Base-by-base conservation (phyloP, 768 basidiomycete species). In the Thelephora ganbajun region DNA sequence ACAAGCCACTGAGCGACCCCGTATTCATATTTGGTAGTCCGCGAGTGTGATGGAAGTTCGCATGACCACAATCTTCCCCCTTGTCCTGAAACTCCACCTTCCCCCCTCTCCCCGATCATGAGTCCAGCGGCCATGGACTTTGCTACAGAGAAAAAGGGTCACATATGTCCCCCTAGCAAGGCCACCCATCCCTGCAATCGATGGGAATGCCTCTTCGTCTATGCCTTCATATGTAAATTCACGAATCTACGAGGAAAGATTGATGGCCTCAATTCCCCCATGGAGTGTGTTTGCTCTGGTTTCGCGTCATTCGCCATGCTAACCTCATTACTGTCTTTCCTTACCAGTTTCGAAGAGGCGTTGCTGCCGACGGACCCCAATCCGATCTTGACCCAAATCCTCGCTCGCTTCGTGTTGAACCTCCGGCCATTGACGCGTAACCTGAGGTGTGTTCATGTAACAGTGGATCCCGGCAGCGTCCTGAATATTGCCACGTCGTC, bases 361-460 rank as follows among this genome's bases (percentile, higher is more conserved):
- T 67, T 91, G 56, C 65, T 88, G 63, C 72, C 75, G 54, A 72
- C 69, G 56, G 84, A 78, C 64, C 77, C 80, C 48, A 79, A 86
- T 62, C 70, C 75, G 50, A 72, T 89, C 56, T 69, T 91, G 53
- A 80, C 78, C 39, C 73, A 76, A 59, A 69, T 90, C 56, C 77
- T 91, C 18, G 70, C 71, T 50, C 76, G 79, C 50, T 90, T 91
- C 61, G 73, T 91, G 56, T 69, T 80, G 56, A 89, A 87, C 64
- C 75, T 91, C 56, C 77, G 79, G 59, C 86, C 88, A 16, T 82
- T 82, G 63, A 83, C 86, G 79, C 83, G 86, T 81, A 88, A 88
- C 71, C 72, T 87, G 65, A 84, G 82, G 86, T 85, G 66, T 66
- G 78, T 61, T 63, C 65, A 62, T 62, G 61, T 63, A 64, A 50